Percentiles rank a stretch among this genome's conserved stretches.
phyloP scores from a whole-genome alignment of 257 asterid genomes.

The Echites panduratus region DNA sequence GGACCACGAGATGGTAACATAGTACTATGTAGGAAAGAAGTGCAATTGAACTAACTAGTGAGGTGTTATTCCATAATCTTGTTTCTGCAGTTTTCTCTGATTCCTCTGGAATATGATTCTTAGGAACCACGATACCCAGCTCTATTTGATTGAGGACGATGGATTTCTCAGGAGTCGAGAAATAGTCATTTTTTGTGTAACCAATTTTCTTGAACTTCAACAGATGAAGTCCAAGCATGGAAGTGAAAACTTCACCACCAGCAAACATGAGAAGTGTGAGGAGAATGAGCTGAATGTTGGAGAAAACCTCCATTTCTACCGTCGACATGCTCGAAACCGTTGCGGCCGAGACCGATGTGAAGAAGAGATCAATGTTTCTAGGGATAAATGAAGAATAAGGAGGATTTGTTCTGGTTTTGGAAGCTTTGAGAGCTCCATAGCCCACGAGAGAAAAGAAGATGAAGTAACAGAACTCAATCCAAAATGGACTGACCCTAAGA shows the following conservation, averaged over 20 bases:
- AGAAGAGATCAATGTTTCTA: conserved; percentile 29
- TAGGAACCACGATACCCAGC: background rate
- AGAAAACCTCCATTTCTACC: conserved; percentile 48
- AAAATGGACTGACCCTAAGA: conserved; percentile 27
- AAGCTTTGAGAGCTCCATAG: conserved; percentile 22
- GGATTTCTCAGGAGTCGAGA: background rate
- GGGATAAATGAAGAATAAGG: conserved; percentile 7
- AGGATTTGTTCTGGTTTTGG: background rate
- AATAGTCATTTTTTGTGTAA: background rate
- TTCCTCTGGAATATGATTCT: background rate
- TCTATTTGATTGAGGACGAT: background rate
- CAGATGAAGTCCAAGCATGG: conserved; percentile 31
- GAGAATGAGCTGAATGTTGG: conserved; percentile 36
- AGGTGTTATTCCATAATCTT: background rate
- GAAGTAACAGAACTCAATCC: conserved; percentile 32
- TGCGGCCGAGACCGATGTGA: conserved; percentile 38
- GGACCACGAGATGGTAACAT: conserved; percentile 26
- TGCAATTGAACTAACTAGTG: background rate
- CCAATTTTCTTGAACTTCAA: conserved; percentile 13
- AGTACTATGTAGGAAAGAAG: conserved; percentile 22
- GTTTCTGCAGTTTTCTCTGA: background rate
- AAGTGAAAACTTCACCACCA: conserved; percentile 47
- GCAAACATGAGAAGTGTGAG: conserved; percentile 34
- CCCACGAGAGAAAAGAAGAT: conserved; percentile 29
- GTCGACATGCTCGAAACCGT: conserved; percentile 50